phyloP scores from a whole-genome alignment of 768 basidiomycete species.

The Boletus tomentosulus region DNA sequence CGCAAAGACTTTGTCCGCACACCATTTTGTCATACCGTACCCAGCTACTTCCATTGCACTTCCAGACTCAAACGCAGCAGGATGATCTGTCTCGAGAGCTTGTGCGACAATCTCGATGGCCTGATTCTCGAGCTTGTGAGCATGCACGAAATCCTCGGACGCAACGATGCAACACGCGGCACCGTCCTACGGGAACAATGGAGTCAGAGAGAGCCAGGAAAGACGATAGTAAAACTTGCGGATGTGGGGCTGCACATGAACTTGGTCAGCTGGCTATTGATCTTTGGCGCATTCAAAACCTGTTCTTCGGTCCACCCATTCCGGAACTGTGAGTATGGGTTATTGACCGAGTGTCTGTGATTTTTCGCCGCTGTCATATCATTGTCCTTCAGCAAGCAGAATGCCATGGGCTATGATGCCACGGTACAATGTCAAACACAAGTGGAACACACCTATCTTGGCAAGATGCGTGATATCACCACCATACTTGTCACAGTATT shows the following conservation, averaged over 20 bases:
- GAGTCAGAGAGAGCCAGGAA: not conserved
- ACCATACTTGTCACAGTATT: conserved; percentile 75
- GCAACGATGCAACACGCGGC: conserved; percentile 75
- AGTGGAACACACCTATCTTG: conserved; percentile 55
- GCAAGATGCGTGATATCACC: conserved; percentile 65
- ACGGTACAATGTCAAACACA: not conserved
- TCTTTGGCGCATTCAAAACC: conserved; percentile 59
- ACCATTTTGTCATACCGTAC: conserved; percentile 67
- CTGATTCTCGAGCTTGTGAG: conserved; percentile 74
- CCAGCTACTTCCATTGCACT: conserved; percentile 83
- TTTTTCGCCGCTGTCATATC: conserved; percentile 68
- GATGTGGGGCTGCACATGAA: conserved; percentile 88
- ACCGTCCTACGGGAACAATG: conserved; percentile 47
- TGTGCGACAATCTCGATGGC: conserved; percentile 78
- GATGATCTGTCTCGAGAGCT: conserved; percentile 61
- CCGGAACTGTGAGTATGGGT: conserved; percentile 84
- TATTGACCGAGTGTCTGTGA: conserved; percentile 75
- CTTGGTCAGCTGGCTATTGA: conserved; percentile 71
- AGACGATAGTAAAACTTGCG: conserved; percentile 31
- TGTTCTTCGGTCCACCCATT: conserved; percentile 74
- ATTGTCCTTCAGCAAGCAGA: conserved; percentile 1
- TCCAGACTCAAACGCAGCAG: conserved; percentile 57
- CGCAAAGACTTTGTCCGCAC: conserved; percentile 64
- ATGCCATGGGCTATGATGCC: not conserved
- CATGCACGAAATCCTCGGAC: conserved; percentile 73